Conservation (phyloP, 2,329 filamentous ascomycete genomes). For the Ophiostoma quercus region DNA sequence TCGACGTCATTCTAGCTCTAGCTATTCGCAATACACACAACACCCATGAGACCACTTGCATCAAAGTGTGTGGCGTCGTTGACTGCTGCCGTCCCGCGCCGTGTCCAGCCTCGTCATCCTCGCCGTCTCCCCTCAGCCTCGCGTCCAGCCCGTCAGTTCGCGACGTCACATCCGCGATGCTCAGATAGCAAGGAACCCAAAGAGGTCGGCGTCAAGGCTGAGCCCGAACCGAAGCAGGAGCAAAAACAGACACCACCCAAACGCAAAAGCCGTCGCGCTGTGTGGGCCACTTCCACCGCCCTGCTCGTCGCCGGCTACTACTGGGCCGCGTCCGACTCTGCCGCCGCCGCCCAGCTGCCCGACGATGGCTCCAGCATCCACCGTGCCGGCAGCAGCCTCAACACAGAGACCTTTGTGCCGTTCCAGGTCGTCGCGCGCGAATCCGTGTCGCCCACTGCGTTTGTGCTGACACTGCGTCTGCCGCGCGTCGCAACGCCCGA, state of each 20-base stretch:
- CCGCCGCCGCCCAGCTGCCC: not conserved
- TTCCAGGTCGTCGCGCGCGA: slow-evolving; percentile 61
- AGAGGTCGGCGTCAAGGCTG: too few species aligned
- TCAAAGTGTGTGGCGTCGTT: not conserved
- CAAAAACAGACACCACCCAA: not conserved
- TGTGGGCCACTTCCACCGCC: not conserved
- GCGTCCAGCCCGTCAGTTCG: not conserved
- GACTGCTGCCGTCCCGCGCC: not conserved
- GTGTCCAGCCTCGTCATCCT: not conserved
- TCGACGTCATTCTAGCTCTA: too few species aligned
- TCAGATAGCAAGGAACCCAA: not conserved
- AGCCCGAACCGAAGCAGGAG: not conserved
- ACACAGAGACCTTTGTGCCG: slow-evolving; percentile 56
- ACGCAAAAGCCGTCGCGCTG: not conserved
- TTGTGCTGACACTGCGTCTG: slow-evolving; percentile 61
- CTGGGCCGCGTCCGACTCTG: not conserved
- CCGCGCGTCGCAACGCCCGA: slow-evolving; percentile 22
- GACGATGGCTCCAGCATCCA: slow-evolving; percentile 14
- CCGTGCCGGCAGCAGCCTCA: slow-evolving; percentile 38
- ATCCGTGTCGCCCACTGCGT: slow-evolving; percentile 59
- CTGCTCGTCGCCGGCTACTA: slow-evolving; percentile 6
- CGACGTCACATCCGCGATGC: not conserved
- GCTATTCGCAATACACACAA: not conserved
- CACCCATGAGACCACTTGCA: not conserved
- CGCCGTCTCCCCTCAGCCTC: not conserved